These are phyloP conservation scores for Claviceps cyperi DNA, from an alignment of 2,329 filamentous ascomycete species.

Conservation along the genomic window DNA sequence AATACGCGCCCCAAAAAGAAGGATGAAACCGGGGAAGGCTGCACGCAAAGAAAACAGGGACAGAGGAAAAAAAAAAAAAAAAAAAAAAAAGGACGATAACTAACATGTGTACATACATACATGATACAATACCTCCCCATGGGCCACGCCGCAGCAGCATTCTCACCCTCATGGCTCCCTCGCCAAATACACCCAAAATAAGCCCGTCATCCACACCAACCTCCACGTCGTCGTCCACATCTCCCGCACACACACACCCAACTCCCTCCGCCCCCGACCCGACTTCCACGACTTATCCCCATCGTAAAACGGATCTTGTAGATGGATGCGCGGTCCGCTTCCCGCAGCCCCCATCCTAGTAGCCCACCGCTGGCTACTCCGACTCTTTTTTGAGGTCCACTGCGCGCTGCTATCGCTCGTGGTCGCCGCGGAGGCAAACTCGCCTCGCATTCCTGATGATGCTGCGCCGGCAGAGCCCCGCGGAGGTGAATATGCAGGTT, in stretches of 20 bases:
- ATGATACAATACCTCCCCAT: too few species aligned
- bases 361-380: constrained; percentile 23
- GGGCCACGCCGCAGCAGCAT: too few species aligned
- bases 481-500: neutral
- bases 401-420: constrained; percentile 4
- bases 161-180: constrained; percentile 39
- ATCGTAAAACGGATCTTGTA: constrained; percentile 27
- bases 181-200: constrained; percentile 53
- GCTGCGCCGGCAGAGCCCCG: constrained; percentile 5
- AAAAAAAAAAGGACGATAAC: too few species aligned
- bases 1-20: neutral
- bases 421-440: constrained; percentile 11
- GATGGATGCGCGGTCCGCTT: constrained; percentile 37
- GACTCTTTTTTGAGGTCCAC: constrained; percentile 14
- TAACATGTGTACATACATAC: too few species aligned
- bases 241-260: constrained; percentile 40
- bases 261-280: constrained; percentile 15
- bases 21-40: neutral
- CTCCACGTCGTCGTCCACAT: constrained; percentile 45
- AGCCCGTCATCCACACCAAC: constrained; percentile 47
- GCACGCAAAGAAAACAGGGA: too few species aligned
- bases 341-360: constrained; percentile 18
- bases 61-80: too few species aligned
- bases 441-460: constrained; percentile 9
- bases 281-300: constrained; percentile 21